These are phyloP conservation scores for Globisporangium acanthophoron DNA, from an alignment of 352 stramenopile genomes.

Conservation along the genomic window DNA sequence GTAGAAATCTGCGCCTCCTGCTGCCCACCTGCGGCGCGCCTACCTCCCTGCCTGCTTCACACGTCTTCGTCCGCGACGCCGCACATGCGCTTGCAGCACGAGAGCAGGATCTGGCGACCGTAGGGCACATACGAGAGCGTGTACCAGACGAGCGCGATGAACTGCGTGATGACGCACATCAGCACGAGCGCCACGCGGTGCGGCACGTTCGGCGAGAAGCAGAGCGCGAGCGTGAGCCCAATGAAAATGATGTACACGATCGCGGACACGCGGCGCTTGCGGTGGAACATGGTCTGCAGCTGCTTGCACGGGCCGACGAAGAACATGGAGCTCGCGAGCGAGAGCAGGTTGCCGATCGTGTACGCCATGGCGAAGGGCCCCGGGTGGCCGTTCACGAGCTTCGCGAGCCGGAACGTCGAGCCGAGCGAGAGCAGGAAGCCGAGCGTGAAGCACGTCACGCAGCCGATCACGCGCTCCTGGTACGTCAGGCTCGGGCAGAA, in stretches of 20 bases:
- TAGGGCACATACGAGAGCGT: constrained; percentile 87
- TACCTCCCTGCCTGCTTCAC: constrained; percentile 5
- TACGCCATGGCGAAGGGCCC: constrained; percentile 82
- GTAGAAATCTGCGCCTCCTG: too few relatives aligned
- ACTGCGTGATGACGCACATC: constrained; percentile 72
- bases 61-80: constrained; percentile 46
- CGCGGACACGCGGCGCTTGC: constrained; percentile 65
- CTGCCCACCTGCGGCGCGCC: neutral
- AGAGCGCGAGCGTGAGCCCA: constrained; percentile 64
- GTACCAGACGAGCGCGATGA: constrained; percentile 80
- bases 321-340: constrained; percentile 77
- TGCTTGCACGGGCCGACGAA: constrained; percentile 84
- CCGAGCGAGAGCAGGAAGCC: constrained; percentile 81
- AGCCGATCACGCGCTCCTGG: constrained; percentile 81
- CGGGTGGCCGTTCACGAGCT: constrained; percentile 70
- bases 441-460: constrained; percentile 71
- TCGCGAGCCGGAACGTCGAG: constrained; percentile 72
- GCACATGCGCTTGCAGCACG: constrained; percentile 61
- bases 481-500: constrained; percentile 74
- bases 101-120: constrained; percentile 57
- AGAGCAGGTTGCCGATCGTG: constrained; percentile 82
- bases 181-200: constrained; percentile 69
- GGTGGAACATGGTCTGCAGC: constrained; percentile 77
- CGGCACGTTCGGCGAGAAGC: constrained; percentile 61
- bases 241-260: constrained; percentile 80